Percentiles rank a stretch among this genome's conserved stretches.
phyloP scores from a whole-genome alignment of 129 eudicot genomes.

The Helianthus tuberosus region DNA sequence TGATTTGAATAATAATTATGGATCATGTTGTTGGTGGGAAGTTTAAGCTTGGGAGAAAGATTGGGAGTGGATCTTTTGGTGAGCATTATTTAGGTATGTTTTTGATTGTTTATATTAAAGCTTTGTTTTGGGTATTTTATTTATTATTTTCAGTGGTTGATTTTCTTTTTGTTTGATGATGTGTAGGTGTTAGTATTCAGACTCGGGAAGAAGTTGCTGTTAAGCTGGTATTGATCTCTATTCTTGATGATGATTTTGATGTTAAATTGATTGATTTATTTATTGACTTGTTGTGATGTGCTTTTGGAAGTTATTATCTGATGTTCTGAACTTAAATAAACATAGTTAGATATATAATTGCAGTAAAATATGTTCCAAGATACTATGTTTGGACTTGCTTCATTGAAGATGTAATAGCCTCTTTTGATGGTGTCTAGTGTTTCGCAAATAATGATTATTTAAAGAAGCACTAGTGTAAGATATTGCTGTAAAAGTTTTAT shows the following conservation, averaged over 20 bases:
- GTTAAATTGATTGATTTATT: neutral
- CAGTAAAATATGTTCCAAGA: too few relatives aligned
- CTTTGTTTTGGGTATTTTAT: conserved; percentile 1
- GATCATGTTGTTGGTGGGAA: conserved; percentile 94
- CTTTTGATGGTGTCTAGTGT: too few relatives aligned
- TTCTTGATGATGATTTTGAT: neutral
- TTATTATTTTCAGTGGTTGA: neutral
- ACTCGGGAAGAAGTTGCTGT: conserved; percentile 95
- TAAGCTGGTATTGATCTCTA: conserved; percentile 70
- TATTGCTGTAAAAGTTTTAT: neutral
- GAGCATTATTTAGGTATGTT: conserved; percentile 88
- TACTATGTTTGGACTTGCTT: too few relatives aligned
- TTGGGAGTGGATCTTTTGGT: conserved; percentile 99
- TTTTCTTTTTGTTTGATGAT: conserved; percentile 3
- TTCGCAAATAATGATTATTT: neutral
- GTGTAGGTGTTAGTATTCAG: conserved; percentile 80
- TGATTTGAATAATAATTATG: conserved; percentile 33
- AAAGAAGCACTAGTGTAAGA: neutral
- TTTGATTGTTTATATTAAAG: neutral
- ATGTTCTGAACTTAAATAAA: too few relatives aligned
- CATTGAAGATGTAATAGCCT: too few relatives aligned
- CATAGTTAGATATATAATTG: too few relatives aligned
- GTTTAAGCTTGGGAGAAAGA: conserved; percentile 95
- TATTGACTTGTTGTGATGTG: neutral
- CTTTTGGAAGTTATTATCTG: too few relatives aligned